Evolutionary conservation across 2,329 filamentous ascomycete genomes (phyloP).

Genomic region (Geosmithia flava): DNA sequence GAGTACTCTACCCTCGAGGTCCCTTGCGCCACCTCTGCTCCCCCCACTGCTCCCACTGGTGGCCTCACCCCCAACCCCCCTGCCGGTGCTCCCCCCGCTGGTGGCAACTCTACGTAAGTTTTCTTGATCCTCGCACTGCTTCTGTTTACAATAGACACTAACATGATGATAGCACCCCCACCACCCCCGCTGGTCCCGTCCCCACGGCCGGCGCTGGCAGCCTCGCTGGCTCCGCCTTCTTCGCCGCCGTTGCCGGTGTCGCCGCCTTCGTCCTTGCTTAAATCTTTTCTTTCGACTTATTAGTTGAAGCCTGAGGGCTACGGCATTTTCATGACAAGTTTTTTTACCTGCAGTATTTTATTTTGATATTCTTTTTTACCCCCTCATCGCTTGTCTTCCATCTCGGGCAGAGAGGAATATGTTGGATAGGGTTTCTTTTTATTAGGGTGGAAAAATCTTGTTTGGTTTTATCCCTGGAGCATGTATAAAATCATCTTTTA

Average conservation of each 20-base stretch:
- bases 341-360: neutral
- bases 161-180: conserved; percentile 2
- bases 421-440: neutral
- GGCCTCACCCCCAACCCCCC: conserved; percentile 13
- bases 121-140: no score
- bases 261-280: conserved; percentile 43
- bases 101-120: conserved; percentile 19
- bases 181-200: conserved; percentile 17
- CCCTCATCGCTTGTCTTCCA: neutral
- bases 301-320: conserved; percentile 4
- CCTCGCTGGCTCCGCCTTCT: conserved; percentile 37
- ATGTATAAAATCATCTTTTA: neutral
- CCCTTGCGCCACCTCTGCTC: conserved; percentile 13
- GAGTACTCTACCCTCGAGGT: conserved; percentile 37
- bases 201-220: conserved; percentile 40
- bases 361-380: neutral
- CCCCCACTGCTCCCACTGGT: conserved; percentile 5
- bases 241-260: conserved; percentile 42
- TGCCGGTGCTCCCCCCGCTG: conserved; percentile 21
- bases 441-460: neutral
- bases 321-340: conserved; percentile 2
- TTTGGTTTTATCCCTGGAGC: neutral
- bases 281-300: conserved; percentile 12
- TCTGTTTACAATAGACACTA: conserved; percentile 7
- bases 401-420: neutral